A percentile compares a stretch with the other conserved stretches of the same genome.
Conservation (phyloP, 192 early-diverging fungal genomes). For the Linnemannia elongata region DNA sequence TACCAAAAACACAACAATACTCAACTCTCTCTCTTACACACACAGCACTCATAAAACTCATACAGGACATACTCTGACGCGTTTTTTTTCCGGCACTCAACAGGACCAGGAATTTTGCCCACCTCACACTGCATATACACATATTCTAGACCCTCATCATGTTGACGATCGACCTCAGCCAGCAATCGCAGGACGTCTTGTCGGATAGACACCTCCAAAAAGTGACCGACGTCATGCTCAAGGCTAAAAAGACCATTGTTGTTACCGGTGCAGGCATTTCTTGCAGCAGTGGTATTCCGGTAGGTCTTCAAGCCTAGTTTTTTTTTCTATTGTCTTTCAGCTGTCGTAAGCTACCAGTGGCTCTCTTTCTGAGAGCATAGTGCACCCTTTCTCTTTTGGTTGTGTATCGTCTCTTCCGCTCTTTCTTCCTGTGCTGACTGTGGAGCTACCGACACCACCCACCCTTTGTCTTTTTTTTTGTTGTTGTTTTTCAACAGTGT, state of each 20-base stretch:
- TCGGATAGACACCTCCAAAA: slow-evolving; percentile 31
- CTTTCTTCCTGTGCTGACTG: slow-evolving; percentile 4
- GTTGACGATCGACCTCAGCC: slow-evolving; percentile 51
- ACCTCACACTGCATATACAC: neutral
- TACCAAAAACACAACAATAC: neutral
- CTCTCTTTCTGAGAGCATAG: neutral
- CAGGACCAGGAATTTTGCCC: slow-evolving; percentile 1
- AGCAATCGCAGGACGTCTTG: slow-evolving; percentile 14
- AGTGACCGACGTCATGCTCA: slow-evolving; percentile 49
- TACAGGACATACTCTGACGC: neutral
- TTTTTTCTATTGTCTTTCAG: neutral
- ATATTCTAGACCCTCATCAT: slow-evolving; percentile 14
- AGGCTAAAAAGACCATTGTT: slow-evolving; percentile 70
- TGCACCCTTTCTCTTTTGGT: neutral
- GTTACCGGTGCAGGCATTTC: slow-evolving; percentile 95
- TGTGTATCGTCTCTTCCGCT: neutral
- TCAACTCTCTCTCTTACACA: neutral
- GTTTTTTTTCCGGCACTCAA: neutral
- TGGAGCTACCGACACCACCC: neutral
- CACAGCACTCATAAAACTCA: neutral
- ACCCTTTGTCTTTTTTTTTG: neutral
- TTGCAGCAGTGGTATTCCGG: slow-evolving; percentile 89
- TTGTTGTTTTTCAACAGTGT: too few species aligned
- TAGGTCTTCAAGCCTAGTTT: slow-evolving; percentile 41
- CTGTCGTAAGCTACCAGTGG: too few species aligned